Evolutionary conservation across 164 flowering plant genomes (phyloP).

Genomic region (Piper betle): DNA sequence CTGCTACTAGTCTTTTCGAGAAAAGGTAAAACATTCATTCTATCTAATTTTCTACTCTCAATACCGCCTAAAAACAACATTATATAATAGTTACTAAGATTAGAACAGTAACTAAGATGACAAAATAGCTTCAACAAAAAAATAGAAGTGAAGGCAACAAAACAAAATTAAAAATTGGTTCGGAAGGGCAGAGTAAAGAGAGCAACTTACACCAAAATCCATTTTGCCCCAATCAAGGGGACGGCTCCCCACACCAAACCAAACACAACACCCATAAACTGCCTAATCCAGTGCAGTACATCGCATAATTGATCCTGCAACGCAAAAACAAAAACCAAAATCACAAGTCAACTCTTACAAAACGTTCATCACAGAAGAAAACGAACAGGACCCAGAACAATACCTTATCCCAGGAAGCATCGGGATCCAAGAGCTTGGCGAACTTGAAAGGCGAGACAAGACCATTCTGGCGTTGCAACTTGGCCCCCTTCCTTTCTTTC

Average conservation of each 20-base stretch:
- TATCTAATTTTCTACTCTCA: not conserved
- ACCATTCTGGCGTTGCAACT: conserved; percentile 40
- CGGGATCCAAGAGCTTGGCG: conserved; percentile 78
- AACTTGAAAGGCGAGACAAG: conserved; percentile 62
- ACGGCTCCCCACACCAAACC: conserved; percentile 88
- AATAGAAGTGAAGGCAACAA: not conserved
- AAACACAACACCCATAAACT: conserved; percentile 53
- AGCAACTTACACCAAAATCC: conserved; percentile 74
- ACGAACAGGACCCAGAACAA: not conserved
- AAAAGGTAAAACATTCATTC: not conserved
- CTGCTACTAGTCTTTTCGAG: not conserved
- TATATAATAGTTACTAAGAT: not conserved
- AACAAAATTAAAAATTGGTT: not conserved
- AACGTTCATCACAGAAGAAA: not conserved
- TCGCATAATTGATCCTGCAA: conserved; percentile 96
- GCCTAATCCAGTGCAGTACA: conserved; percentile 91
- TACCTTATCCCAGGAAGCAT: conserved; percentile 96
- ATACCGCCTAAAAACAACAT: not conserved
- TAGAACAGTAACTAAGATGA: not conserved
- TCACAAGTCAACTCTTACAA: not conserved
- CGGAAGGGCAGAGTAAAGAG: not conserved
- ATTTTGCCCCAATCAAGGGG: conserved; percentile 82
- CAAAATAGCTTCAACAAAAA: not conserved
- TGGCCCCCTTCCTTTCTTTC: conserved; percentile 55
- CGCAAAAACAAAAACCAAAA: not conserved